Base-by-base conservation (phyloP, 768 basidiomycete species). In the Suillus variegatus region DNA sequence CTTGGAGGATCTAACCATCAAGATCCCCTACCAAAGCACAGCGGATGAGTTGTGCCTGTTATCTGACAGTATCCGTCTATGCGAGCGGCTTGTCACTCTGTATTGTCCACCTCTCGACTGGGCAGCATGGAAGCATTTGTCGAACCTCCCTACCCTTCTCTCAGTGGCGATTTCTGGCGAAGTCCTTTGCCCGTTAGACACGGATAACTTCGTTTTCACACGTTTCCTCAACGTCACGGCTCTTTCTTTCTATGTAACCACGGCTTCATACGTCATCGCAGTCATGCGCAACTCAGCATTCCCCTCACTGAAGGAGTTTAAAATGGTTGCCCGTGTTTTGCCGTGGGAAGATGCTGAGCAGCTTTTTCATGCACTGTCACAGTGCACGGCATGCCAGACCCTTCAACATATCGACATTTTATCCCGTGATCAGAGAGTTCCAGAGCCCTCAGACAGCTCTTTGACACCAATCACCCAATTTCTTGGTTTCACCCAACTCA, bases 101-200 rank as follows among this genome's bases (percentile, higher is more conserved):
- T 55, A 35, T 35, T 55, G 54, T 18, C 54, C 54, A n/a, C 54
- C 54, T 36, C 54, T 55, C 3, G 54, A 55, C 54, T 55, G 54
- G 54, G 54, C 54, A 55, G 35, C 54, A 55, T 55, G 54, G 54
- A 13, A 55, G 1, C 54, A 55, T 20, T 35, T 55, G 12, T 55
- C 54, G 9, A 35, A 35, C 20, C 54, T 55, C 54, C 54, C 35
- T 4, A 55, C 54, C 54, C 54, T 55, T 55, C 35, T 35, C 35
- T 35, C 54, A 55, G 35, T 55, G 20, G 3, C 54, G 20, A 55
- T 55, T 36, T 55, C 2, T 55, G 54, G 54, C 6, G 54, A 55
- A 36, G 32, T 55, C 20, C 10, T n/a, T 35, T 55, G 20, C 54
- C 54, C 54, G 12, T 55, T 55, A 35, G 54, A 55, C 54, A 55